Base-by-base conservation (phyloP, 169 alveolate genomes). In the Toxoplasma gondii region DNA sequence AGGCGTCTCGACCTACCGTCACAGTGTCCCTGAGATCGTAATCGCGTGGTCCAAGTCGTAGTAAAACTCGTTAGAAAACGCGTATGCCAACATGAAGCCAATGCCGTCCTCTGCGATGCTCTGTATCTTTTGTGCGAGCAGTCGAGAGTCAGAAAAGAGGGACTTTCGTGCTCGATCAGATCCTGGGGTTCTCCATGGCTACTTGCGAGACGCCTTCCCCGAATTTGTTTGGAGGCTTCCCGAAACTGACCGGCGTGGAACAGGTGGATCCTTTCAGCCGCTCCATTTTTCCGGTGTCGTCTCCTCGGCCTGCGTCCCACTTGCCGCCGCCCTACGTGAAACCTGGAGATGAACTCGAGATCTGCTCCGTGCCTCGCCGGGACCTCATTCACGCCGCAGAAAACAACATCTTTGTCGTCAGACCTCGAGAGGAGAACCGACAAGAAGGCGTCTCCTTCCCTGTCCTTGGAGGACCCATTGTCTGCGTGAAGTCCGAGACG, bases 241-340 rank as follows among this genome's bases (percentile, higher is more conserved):
- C 86, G 45, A 1, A 10, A 1, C 86, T 78, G 22, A 78, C 86
- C 2, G 45, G 44, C n/a, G 44, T n/a, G 27, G 49, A 78, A n/a
- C 86, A 78, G 44, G 49, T 78, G 86, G 86, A 78, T n/a, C 86
- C 86, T 19, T n/a, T 78, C 86, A 24, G n/a, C 44, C 86, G n/a
- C 45, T 38, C 29, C 2, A n/a, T 78, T 10, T 78, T 31, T n/a
- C 86, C 86, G 44, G 27, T 16, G 44, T 36, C 39, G 9, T 38
- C 49, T 1, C 86, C n/a, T 31, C 86, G 39, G 27, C 44, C 86
- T 10, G 86, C 44, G 9, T 1, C 86, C 49, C 44, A 17, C n/a
- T n/a, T 78, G 86, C 39, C n/a, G 44, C 44, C 86, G 49, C 86
- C 86, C 39, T 12, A 24, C 29, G 86, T n/a, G 44, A 19, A 17